Base-by-base conservation (phyloP, 495 filamentous ascomycete species). In the Saxophila tyrrhenica region DNA sequence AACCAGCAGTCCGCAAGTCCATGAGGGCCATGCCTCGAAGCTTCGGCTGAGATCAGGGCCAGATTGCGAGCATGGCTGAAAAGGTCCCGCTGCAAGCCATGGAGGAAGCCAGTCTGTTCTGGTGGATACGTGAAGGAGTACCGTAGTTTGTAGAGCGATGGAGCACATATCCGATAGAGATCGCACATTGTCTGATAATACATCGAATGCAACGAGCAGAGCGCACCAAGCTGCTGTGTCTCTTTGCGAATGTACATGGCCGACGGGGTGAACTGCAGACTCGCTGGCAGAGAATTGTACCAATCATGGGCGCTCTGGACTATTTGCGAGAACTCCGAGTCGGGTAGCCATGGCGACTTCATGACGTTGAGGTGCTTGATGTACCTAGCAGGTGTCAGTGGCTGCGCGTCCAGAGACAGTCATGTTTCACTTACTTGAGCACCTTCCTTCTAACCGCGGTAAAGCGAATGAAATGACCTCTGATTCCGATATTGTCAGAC, bases 151-250 rank as follows among this genome's bases (percentile, higher is more conserved):
- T 48, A 48, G 10, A 48, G 23, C 7, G 45, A 11, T 24, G 45
- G 45, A 3, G 45, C 45, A 7, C 45, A 13, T 24, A 48, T 48
- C 21, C 45, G 45, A 48, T 48, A 48, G 21, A 48, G 13, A 25
- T 48, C 45, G 23, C 45, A 48, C 45, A 48, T 48, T 8, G 20
- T 48, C 13, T 24, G 45, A 25, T 48, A 20, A 21, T 48, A 48
- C 23, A 48, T 8, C 20, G 9, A 23, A 20, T 48, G 45, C 13
- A 48, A 20, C 9, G 20, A 11, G 20, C 19, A 23, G 3, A 48
- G 45, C 10, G 45, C 45, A n/a, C 45, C 45, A 8, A 48, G 13
- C 45, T 48, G 45, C 23, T 23, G 20, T 10, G 45, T 48, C 45
- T 48, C 45, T 23, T 25, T 23, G 20, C 45, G 19, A 17, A 48